Evolutionary conservation across 139 green algal genomes (phyloP).

Genomic region (Chlorella sp.): DNA sequence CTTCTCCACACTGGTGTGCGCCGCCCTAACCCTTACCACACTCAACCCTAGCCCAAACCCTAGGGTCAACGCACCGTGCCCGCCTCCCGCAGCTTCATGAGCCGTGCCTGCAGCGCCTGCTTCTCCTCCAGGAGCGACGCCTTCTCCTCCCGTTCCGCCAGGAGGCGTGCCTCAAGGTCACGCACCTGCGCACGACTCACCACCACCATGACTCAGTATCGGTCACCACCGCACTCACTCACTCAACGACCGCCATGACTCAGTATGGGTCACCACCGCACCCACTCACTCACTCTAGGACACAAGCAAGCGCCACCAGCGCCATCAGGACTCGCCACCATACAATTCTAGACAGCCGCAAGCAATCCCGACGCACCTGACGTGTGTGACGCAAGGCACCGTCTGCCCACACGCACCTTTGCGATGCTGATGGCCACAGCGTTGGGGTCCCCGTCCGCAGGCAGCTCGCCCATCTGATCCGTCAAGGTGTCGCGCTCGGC

Average conservation of each 20-base stretch:
- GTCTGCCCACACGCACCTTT: constrained; percentile 23
- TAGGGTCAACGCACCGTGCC: constrained; percentile 1
- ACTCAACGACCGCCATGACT: too few species aligned
- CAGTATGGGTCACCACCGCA: too few species aligned
- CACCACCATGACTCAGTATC: too few species aligned
- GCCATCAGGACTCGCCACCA: too few species aligned
- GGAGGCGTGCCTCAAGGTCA: constrained; percentile 49
- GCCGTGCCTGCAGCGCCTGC: constrained; percentile 24
- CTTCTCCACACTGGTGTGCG: too few species aligned
- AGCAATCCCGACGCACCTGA: neutral
- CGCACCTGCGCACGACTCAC: too few species aligned
- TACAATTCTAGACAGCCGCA: too few species aligned
- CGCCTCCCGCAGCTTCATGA: constrained; percentile 15
- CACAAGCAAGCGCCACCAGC: too few species aligned
- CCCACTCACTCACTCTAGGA: too few species aligned
- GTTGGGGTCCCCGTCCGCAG: constrained; percentile 43
- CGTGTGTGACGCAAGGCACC: neutral
- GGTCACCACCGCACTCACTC: too few species aligned
- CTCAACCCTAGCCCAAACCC: neutral
- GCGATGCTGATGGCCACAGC: constrained; percentile 43
- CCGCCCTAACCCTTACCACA: too few species aligned
- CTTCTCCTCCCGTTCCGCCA: constrained; percentile 49
- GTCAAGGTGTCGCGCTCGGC: constrained; percentile 37
- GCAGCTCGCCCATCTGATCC: constrained; percentile 20
- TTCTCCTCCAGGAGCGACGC: constrained; percentile 36